These are phyloP conservation scores for Sparassis latifolia DNA, from an alignment of 1,284 basidiomycete species.

Conservation along the genomic window DNA sequence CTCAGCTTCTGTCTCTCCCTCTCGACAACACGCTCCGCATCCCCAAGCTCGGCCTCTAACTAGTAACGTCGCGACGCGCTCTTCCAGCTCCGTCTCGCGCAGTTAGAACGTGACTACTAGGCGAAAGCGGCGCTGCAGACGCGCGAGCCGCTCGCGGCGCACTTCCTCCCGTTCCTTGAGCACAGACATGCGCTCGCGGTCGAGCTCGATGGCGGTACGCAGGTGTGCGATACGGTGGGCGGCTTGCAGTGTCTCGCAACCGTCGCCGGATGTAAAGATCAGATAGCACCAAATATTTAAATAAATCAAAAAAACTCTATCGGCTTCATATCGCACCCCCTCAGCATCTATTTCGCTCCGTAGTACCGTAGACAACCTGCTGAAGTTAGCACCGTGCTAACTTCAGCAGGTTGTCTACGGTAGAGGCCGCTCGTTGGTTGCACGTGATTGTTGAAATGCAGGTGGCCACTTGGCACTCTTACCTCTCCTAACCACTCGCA, in stretches of 20 bases:
- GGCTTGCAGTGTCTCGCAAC: slow-evolving; percentile 53
- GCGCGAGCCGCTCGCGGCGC: slow-evolving; percentile 47
- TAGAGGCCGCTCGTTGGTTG: too few relatives aligned
- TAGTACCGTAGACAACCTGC: too few relatives aligned
- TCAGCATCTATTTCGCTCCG: too few relatives aligned
- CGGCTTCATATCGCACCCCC: too few relatives aligned
- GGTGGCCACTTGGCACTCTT: too few relatives aligned
- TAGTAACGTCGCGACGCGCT: slow-evolving; percentile 17
- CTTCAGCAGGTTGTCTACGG: too few relatives aligned
- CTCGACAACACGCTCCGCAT: slow-evolving; percentile 33
- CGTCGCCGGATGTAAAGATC: slow-evolving; percentile 26
- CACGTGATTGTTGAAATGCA: too few relatives aligned
- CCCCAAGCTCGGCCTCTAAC: slow-evolving; percentile 35
- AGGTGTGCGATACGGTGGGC: slow-evolving; percentile 60
- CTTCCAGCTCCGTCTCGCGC: slow-evolving; percentile 52
- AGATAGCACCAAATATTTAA: too few relatives aligned
- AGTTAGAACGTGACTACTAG: slow-evolving; percentile 54
- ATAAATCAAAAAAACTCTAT: too few relatives aligned
- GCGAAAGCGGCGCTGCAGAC: slow-evolving; percentile 54
- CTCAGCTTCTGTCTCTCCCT: slow-evolving; percentile 28
- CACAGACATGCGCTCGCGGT: slow-evolving; percentile 40
- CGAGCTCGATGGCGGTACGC: slow-evolving; percentile 43
- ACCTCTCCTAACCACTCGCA: too few relatives aligned
- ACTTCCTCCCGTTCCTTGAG: slow-evolving; percentile 46
- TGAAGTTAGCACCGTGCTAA: too few relatives aligned